Evolutionary conservation across 2,329 filamentous ascomycete genomes (phyloP).

Genomic region (Phoma herbarum): DNA sequence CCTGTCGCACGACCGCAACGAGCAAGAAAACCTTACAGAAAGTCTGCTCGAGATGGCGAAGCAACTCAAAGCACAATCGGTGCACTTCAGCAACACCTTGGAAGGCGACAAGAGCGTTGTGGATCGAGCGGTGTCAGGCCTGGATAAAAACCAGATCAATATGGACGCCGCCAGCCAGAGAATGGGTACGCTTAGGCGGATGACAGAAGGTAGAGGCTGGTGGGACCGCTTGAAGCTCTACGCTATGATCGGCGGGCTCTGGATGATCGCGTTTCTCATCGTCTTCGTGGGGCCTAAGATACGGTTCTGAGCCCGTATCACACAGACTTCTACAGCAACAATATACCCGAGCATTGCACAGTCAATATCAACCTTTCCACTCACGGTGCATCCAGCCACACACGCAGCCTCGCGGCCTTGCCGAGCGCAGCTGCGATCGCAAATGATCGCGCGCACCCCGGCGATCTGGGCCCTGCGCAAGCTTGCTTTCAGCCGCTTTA

Average conservation of each 20-base stretch:
- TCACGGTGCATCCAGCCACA: not conserved
- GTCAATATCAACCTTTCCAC: constrained; percentile 8
- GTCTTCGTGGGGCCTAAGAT: constrained; percentile 90
- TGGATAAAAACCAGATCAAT: constrained; percentile 78
- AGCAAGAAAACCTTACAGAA: constrained; percentile 83
- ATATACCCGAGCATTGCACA: constrained; percentile 14
- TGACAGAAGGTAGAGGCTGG: constrained; percentile 91
- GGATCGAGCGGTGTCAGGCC: constrained; percentile 73
- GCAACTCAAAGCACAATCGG: constrained; percentile 77
- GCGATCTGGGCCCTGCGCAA: constrained; percentile 24
- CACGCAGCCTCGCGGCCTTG: constrained; percentile 6
- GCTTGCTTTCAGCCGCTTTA: constrained; percentile 21
- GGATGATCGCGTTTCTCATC: constrained; percentile 78
- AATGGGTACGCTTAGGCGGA: constrained; percentile 79
- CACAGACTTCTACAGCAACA: constrained; percentile 5
- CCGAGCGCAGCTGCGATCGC: constrained; percentile 10
- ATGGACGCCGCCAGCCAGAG: constrained; percentile 78
- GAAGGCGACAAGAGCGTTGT: constrained; percentile 79
- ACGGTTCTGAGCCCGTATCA: constrained; percentile 68
- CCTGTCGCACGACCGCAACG: constrained; percentile 77
- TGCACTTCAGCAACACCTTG: constrained; percentile 74
- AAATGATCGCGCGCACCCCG: constrained; percentile 15
- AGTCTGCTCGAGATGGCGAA: constrained; percentile 83
- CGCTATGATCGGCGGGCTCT: constrained; percentile 81
- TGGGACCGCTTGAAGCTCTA: constrained; percentile 86